Conservation (phyloP, 441 rosid genomes). For the Pelargonium citronellum region DNA sequence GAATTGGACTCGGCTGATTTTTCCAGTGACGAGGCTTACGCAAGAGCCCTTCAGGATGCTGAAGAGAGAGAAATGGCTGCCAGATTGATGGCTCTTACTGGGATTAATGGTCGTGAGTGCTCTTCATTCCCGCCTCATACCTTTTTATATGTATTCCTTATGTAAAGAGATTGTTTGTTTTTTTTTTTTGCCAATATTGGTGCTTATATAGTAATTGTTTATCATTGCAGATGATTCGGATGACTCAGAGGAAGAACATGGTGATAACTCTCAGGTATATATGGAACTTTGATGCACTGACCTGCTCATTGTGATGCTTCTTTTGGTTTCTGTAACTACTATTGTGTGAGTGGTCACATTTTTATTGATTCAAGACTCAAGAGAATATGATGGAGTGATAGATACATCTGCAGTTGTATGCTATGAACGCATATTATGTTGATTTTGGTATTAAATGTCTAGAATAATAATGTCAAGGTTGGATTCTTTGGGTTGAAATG, state of each 20-base stretch:
- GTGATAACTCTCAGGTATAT: not conserved
- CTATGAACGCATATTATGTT: not conserved
- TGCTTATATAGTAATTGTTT: not conserved
- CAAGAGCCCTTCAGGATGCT: constrained; percentile 21
- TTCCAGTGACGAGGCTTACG: constrained; percentile 22
- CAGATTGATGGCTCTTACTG: constrained; percentile 18
- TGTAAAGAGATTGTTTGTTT: not conserved
- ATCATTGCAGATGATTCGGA: not conserved
- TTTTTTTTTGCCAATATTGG: not conserved
- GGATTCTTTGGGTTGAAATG: not conserved
- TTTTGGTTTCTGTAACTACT: not conserved
- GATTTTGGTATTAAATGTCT: not conserved
- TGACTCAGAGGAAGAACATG: not conserved
- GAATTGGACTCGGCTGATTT: constrained; percentile 13
- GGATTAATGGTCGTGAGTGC: constrained; percentile 19
- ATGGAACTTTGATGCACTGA: not conserved
- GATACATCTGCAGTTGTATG: not conserved
- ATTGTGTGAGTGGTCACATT: not conserved
- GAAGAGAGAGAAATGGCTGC: constrained; percentile 21
- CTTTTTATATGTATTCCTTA: not conserved
- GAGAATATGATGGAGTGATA: not conserved
- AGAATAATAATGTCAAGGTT: not conserved
- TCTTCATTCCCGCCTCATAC: not conserved
- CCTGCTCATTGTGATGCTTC: not conserved
- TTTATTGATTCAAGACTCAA: not conserved